These are phyloP conservation scores for Ophiostoma australiae DNA, from an alignment of 2,329 filamentous ascomycete genomes.

Conservation along the genomic window DNA sequence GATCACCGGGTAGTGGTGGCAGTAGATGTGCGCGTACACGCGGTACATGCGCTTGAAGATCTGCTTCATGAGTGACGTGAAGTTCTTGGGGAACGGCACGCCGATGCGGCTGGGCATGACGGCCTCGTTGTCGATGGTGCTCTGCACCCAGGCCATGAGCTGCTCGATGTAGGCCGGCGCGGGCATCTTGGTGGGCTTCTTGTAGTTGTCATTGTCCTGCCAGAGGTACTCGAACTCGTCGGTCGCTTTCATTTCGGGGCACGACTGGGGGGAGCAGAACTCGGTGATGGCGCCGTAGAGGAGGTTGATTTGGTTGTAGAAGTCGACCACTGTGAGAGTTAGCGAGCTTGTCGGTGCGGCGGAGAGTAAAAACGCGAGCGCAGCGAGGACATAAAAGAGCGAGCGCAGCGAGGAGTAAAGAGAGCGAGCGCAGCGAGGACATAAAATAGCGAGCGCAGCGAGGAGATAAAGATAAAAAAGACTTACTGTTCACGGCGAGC, in stretches of 20 bases:
- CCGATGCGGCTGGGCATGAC: constrained; percentile 94
- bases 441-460: not conserved
- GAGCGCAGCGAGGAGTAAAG: not conserved
- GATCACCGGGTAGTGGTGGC: constrained; percentile 97
- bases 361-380: too few species aligned
- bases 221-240: constrained; percentile 99
- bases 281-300: constrained; percentile 98
- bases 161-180: constrained; percentile 97
- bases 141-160: constrained; percentile 93
- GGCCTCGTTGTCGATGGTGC: constrained; percentile 89
- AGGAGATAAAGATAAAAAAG: not conserved
- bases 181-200: constrained; percentile 95
- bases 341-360: too few species aligned
- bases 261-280: constrained; percentile 95
- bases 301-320: constrained; percentile 99
- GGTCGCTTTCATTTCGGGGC: constrained; percentile 99
- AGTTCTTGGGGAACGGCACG: constrained; percentile 90
- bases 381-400: not conserved
- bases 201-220: constrained; percentile 93
- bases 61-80: constrained; percentile 81
- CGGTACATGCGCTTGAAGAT: constrained; percentile 99
- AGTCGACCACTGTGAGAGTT: constrained; percentile 80
- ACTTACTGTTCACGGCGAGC: constrained; percentile 90
- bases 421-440: not conserved
- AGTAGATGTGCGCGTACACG: constrained; percentile 99